Conservation (phyloP, 2,329 filamentous ascomycete species). For the Exophiala mesophila region DNA sequence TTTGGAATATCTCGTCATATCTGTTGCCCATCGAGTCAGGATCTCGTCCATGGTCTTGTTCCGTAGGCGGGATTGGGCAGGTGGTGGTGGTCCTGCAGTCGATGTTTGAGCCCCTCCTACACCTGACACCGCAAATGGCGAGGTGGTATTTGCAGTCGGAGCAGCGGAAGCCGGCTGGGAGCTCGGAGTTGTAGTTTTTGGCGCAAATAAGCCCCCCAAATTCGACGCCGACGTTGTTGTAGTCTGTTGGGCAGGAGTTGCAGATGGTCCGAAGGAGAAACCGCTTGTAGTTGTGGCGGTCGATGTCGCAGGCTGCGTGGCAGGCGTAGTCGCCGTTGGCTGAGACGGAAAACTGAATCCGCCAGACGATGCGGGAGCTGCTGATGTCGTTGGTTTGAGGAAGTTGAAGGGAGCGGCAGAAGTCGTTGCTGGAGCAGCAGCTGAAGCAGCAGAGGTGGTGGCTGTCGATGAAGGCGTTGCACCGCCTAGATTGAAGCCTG, state of each 20-base stretch:
- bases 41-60: slow-evolving; percentile 99
- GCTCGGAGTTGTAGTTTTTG: slow-evolving; percentile 8
- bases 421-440: slow-evolving; percentile 30
- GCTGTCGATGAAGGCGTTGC: slow-evolving; percentile 29
- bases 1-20: slow-evolving; percentile 92
- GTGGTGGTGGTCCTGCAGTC: slow-evolving; percentile 73
- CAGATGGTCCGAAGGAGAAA: slow-evolving; percentile 31
- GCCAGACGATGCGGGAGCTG: slow-evolving; percentile 14
- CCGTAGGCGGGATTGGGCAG: slow-evolving; percentile 78
- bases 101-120: slow-evolving; percentile 57
- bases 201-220: slow-evolving; percentile 4
- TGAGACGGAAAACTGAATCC: slow-evolving; percentile 24
- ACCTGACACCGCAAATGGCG: slow-evolving; percentile 9
- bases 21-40: slow-evolving; percentile 91
- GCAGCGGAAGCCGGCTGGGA: slow-evolving; percentile 13
- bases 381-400: slow-evolving; percentile 25
- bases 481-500: slow-evolving; percentile 23
- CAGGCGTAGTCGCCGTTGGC: slow-evolving; percentile 26
- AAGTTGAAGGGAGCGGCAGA: slow-evolving; percentile 28
- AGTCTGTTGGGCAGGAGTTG: slow-evolving; percentile 29
- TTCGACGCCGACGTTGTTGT: slow-evolving; percentile 29
- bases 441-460: slow-evolving; percentile 26
- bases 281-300: slow-evolving; percentile 22
- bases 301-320: slow-evolving; percentile 25
- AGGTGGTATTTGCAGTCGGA: slow-evolving; percentile 11